These are phyloP conservation scores for Ophiosphaerella narmari DNA, from an alignment of 2,329 filamentous ascomycete species.

Conservation along the genomic window DNA sequence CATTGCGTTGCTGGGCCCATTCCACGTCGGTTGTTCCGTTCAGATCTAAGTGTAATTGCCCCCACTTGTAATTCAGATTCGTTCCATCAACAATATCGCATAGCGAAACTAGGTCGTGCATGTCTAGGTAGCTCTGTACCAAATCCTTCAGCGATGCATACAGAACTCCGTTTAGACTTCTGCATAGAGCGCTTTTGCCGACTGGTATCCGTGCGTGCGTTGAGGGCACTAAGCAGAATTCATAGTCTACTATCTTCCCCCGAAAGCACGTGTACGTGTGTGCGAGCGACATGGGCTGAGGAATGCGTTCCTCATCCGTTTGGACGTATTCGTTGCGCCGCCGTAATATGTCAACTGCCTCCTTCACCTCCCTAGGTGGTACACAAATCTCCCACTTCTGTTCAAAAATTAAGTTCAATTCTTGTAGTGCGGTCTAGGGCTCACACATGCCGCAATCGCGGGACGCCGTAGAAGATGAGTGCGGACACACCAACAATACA, in stretches of 20 bases:
- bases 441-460: no score
- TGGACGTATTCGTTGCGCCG: not conserved
- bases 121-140: constrained; percentile 2
- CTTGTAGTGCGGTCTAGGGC: not conserved
- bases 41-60: not conserved
- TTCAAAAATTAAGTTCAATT: not conserved
- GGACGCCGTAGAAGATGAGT: constrained; percentile 6
- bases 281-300: constrained; percentile 2
- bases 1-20: not conserved
- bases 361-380: not conserved
- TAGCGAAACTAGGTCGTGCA: not conserved
- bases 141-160: not conserved
- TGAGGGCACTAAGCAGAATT: constrained; percentile 1
- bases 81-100: constrained; percentile 3
- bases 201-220: constrained; percentile 1
- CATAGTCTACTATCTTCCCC: not conserved
- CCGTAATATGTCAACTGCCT: not conserved
- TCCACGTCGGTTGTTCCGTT: not conserved
- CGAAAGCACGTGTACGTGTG: constrained; percentile 1
- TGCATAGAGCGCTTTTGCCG: not conserved
- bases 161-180: not conserved
- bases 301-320: not conserved
- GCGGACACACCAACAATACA: constrained; percentile 4
- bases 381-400: constrained; percentile 1
- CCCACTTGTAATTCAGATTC: not conserved